Evolutionary conservation across 1,139 yeast species (phyloP).

Genomic region (Candida sanyaensis): DNA sequence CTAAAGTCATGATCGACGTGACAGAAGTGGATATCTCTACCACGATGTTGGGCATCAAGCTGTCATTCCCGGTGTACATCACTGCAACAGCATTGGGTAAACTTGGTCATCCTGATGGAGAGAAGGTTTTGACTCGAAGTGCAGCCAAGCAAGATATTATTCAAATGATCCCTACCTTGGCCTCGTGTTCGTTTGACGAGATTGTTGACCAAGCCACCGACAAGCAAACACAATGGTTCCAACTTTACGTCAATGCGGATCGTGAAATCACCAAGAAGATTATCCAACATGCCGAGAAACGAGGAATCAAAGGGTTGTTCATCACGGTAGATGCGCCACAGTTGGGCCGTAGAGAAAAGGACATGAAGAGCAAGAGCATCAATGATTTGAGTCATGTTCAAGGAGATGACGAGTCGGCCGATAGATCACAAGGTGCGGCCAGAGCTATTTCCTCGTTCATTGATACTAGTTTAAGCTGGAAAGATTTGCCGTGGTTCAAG

Average conservation of each 20-base stretch:
- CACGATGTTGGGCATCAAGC: constrained; percentile 41
- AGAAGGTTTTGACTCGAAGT: constrained; percentile 72
- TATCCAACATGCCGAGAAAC: constrained; percentile 68
- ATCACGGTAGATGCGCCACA: constrained; percentile 95
- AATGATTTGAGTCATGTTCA: constrained; percentile 55
- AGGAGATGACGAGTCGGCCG: constrained; percentile 63
- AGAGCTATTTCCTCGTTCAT: constrained; percentile 83
- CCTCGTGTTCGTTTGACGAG: constrained; percentile 75
- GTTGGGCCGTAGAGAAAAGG: constrained; percentile 87
- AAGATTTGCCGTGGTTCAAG: constrained; percentile 61
- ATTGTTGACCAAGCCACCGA: constrained; percentile 58
- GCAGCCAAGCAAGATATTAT: constrained; percentile 67
- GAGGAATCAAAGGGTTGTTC: constrained; percentile 79
- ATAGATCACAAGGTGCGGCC: constrained; percentile 82
- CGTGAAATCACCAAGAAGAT: constrained; percentile 54
- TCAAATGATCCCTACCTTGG: constrained; percentile 82
- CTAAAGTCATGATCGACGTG: constrained; percentile 77
- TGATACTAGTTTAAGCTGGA: constrained; percentile 76
- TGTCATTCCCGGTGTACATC: constrained; percentile 63
- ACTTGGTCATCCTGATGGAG: constrained; percentile 80
- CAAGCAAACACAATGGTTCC: constrained; percentile 79
- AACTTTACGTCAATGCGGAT: constrained; percentile 76
- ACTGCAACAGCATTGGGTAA: constrained; percentile 82
- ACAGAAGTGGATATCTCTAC: constrained; percentile 38
- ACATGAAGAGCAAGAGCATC: constrained; percentile 43